Conservation (phyloP, 192 early-diverging fungal species). For the Podila epicladia region DNA sequence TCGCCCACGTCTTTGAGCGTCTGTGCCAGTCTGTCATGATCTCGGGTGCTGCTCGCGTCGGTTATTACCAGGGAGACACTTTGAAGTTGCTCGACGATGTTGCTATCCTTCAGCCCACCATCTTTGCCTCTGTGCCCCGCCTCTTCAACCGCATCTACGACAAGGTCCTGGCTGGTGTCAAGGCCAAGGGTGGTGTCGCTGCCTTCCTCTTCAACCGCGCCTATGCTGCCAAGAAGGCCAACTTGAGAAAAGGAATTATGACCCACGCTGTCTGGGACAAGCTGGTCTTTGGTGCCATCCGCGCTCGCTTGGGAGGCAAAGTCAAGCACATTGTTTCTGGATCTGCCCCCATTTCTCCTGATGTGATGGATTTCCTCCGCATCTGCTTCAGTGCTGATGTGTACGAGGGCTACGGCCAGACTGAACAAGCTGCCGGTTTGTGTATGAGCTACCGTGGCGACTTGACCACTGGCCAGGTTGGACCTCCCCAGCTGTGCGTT, state of each 20-base stretch:
- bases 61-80: slow-evolving; percentile 54
- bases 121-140: slow-evolving; percentile 90
- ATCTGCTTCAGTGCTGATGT: slow-evolving; percentile 83
- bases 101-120: slow-evolving; percentile 79
- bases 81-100: slow-evolving; percentile 66
- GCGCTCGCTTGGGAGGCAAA: slow-evolving; percentile 77
- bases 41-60: slow-evolving; percentile 70
- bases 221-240: slow-evolving; percentile 60
- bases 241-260: slow-evolving; percentile 59
- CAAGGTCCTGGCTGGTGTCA: slow-evolving; percentile 71
- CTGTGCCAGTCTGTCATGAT: slow-evolving; percentile 62
- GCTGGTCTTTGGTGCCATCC: slow-evolving; percentile 71
- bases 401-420: slow-evolving; percentile 90
- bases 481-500: slow-evolving; percentile 72
- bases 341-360: slow-evolving; percentile 84
- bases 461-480: slow-evolving; percentile 67
- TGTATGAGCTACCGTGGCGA: slow-evolving; percentile 37
- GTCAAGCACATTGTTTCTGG: slow-evolving; percentile 83
- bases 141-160: slow-evolving; percentile 93
- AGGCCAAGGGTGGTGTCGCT: slow-evolving; percentile 70
- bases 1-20: slow-evolving; percentile 92
- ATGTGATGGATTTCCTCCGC: slow-evolving; percentile 86
- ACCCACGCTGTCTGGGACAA: slow-evolving; percentile 79
- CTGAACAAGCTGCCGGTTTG: slow-evolving; percentile 74
- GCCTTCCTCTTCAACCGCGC: slow-evolving; percentile 65